These are phyloP conservation scores for Dipsacomyces acuminosporus DNA, from an alignment of 371 early-diverging fungal species.

Conservation along the genomic window DNA sequence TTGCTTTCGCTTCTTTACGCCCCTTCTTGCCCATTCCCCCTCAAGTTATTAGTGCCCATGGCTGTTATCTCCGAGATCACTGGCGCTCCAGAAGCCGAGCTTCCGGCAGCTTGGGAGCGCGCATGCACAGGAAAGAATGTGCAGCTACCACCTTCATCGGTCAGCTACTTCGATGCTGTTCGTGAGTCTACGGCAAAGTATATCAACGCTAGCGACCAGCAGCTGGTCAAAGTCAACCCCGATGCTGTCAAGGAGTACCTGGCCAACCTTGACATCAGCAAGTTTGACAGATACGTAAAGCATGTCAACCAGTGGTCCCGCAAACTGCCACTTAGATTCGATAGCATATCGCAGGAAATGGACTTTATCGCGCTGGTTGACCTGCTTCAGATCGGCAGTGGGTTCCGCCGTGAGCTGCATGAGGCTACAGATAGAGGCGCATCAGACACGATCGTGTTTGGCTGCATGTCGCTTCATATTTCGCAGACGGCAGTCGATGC, in stretches of 20 bases:
- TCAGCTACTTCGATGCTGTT: conserved; percentile 18
- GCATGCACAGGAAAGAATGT: conserved; percentile 27
- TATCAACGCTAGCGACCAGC: conserved; percentile 2
- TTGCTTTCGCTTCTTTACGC: no score
- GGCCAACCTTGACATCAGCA: conserved; percentile 6
- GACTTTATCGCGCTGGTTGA: conserved; percentile 69
- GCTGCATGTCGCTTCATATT: conserved; percentile 79
- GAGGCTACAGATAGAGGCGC: conserved; percentile 60
- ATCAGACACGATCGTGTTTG: conserved; percentile 73
- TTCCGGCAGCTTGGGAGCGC: conserved; percentile 18
- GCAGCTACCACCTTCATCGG: conserved; percentile 9
- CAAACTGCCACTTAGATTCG: conserved; percentile 66
- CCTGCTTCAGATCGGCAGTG: conserved; percentile 51
- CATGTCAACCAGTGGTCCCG: conserved; percentile 33
- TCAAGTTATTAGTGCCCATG: conserved; percentile 7
- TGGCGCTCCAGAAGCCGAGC: conserved; percentile 5
- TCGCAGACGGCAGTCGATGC: conserved; percentile 39
- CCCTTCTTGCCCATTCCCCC: no score
- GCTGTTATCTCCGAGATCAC: conserved; percentile 25
- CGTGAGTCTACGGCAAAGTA: conserved; percentile 19
- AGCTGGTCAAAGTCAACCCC: conserved; percentile 16
- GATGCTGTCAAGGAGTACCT: conserved; percentile 17
- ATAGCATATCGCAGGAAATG: conserved; percentile 63
- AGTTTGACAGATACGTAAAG: conserved; percentile 31
- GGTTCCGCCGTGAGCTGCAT: conserved; percentile 63